These are phyloP conservation scores for Croton setiger DNA, from an alignment of 441 rosid genomes.

Conservation along the genomic window DNA sequence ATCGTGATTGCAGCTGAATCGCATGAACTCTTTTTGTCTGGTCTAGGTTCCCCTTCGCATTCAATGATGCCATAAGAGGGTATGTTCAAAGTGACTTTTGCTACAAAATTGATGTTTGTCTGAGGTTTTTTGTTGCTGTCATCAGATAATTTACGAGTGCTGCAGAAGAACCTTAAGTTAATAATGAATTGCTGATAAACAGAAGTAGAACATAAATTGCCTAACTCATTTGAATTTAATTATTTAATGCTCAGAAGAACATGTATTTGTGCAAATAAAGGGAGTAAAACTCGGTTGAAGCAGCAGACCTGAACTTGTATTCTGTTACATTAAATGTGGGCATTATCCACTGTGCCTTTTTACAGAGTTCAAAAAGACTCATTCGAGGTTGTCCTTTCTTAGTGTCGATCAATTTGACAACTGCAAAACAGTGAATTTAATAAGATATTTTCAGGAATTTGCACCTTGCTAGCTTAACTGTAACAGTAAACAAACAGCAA, in stretches of 20 bases:
- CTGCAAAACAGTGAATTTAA: constrained; percentile 19
- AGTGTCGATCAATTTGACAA: constrained; percentile 45
- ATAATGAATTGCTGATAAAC: background rate
- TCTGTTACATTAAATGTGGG: constrained; percentile 55
- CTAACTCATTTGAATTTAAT: background rate
- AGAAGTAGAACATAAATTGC: background rate
- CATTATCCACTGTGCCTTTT: constrained; percentile 68
- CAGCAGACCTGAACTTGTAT: constrained; percentile 47
- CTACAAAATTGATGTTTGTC: constrained; percentile 51
- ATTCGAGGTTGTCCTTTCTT: constrained; percentile 86
- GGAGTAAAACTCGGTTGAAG: background rate
- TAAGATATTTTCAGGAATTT: constrained; percentile 7
- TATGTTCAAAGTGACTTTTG: constrained; percentile 49
- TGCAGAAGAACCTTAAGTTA: constrained; percentile 26
- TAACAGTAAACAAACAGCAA: background rate
- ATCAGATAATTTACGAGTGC: constrained; percentile 44
- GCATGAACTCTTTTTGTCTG: constrained; percentile 80
- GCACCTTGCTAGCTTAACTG: background rate
- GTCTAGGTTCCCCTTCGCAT: constrained; percentile 58
- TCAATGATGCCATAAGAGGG: constrained; percentile 44
- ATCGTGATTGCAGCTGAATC: constrained; percentile 74
- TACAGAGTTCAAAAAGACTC: constrained; percentile 59
- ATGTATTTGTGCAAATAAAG: background rate
- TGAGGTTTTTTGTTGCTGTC: constrained; percentile 41
- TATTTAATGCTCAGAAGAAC: background rate